phyloP scores from a whole-genome alignment of 805 yeast species.

The Candida patagonica region DNA sequence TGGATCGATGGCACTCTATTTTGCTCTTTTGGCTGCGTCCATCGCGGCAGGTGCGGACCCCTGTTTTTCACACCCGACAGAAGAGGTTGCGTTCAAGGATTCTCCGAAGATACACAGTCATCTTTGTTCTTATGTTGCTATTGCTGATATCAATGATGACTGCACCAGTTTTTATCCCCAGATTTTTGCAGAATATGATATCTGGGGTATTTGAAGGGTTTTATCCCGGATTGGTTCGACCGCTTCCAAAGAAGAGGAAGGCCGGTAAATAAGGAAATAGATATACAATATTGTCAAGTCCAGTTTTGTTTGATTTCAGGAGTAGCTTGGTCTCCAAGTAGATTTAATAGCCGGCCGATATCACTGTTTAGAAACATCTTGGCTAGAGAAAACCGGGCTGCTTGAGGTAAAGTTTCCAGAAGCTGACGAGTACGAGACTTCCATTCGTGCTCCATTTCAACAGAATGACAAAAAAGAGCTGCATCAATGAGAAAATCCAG shows the following conservation, averaged over 20 bases:
- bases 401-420: neutral
- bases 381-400: slow-evolving; percentile 10
- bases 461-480: slow-evolving; percentile 2
- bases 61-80: slow-evolving; percentile 75
- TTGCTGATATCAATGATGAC: slow-evolving; percentile 58
- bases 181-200: slow-evolving; percentile 1
- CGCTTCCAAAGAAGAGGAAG: slow-evolving; percentile 3
- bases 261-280: neutral
- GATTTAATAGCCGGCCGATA: neutral
- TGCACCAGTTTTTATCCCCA: slow-evolving; percentile 61
- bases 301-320: neutral
- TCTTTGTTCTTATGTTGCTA: slow-evolving; percentile 52
- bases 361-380: slow-evolving; percentile 1
- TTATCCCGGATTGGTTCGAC: slow-evolving; percentile 28
- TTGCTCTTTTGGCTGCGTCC: slow-evolving; percentile 96
- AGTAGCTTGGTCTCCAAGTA: neutral
- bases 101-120: slow-evolving; percentile 69
- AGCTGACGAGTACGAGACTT: neutral
- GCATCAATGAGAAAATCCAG: slow-evolving; percentile 17
- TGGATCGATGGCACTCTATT: slow-evolving; percentile 86
- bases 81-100: slow-evolving; percentile 60
- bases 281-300: neutral
- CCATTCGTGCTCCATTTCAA: slow-evolving; percentile 3
- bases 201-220: slow-evolving; percentile 18
- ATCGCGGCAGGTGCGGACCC: slow-evolving; percentile 74